A percentile compares a stretch with the other conserved stretches of the same genome.
These are phyloP conservation scores for Candida incommunis DNA, from an alignment of 805 yeast species.

Conservation along the genomic window DNA sequence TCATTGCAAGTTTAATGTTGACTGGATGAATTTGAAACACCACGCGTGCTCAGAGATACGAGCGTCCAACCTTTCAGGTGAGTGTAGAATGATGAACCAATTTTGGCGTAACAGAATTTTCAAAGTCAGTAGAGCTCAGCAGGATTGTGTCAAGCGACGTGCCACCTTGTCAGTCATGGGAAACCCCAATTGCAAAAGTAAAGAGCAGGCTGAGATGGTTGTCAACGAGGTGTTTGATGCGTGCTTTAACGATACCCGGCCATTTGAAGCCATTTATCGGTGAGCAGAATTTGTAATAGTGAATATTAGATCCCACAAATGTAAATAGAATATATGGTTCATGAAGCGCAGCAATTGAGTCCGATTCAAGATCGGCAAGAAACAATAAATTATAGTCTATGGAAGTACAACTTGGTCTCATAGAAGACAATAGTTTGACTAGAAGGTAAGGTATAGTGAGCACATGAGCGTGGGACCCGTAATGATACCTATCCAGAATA, in stretches of 20 bases:
- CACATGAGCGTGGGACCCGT: conserved; percentile 84
- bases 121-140: conserved; percentile 67
- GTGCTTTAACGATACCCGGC: conserved; percentile 90
- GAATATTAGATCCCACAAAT: neutral
- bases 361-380: too few relatives aligned
- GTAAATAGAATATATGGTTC: conserved; percentile 2
- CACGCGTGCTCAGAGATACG: conserved; percentile 96
- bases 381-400: neutral
- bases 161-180: conserved; percentile 75
- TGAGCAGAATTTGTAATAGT: conserved; percentile 17
- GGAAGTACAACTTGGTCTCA: too few relatives aligned
- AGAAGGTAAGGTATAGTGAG: conserved; percentile 68
- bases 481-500: conserved; percentile 87
- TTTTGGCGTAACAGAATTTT: conserved; percentile 39
- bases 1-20: conserved; percentile 72
- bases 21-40: conserved; percentile 73
- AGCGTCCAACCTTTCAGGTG: conserved; percentile 88
- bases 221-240: conserved; percentile 86
- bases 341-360: too few relatives aligned
- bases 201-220: conserved; percentile 59
- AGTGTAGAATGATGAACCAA: conserved; percentile 83
- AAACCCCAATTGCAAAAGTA: conserved; percentile 67
- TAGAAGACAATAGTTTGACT: too few relatives aligned
- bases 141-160: conserved; percentile 77
- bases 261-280: conserved; percentile 83